Conservation (phyloP, 495 filamentous ascomycete genomes). For the Hypoxylon fragiforme region DNA sequence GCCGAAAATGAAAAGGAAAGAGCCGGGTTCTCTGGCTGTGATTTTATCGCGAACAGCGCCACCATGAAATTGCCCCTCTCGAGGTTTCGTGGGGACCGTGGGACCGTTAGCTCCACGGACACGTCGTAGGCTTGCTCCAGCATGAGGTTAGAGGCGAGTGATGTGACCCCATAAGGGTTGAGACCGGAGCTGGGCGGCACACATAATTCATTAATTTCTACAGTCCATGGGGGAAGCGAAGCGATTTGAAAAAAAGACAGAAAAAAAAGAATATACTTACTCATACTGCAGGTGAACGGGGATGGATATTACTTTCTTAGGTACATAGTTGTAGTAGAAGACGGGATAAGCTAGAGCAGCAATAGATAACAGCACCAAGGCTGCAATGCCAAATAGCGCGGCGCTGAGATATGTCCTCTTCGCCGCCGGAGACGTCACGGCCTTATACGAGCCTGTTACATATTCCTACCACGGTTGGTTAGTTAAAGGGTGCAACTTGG, state of each 20-base stretch:
- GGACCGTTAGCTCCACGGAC: slow-evolving; percentile 59
- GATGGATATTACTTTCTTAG: slow-evolving; percentile 64
- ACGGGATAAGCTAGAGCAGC: slow-evolving; percentile 69
- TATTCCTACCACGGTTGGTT: slow-evolving; percentile 22
- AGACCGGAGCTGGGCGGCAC: slow-evolving; percentile 39
- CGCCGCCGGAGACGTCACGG: slow-evolving; percentile 66
- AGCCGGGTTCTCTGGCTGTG: slow-evolving; percentile 38
- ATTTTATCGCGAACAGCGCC: slow-evolving; percentile 57
- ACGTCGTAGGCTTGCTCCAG: slow-evolving; percentile 66
- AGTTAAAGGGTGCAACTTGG: neutral
- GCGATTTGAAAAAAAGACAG: neutral
- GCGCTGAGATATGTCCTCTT: slow-evolving; percentile 72
- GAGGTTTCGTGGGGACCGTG: slow-evolving; percentile 62
- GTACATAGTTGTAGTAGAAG: slow-evolving; percentile 84
- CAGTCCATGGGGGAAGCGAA: neutral
- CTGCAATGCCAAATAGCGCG: slow-evolving; percentile 63
- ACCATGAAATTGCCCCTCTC: slow-evolving; percentile 90
- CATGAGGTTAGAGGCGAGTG: slow-evolving; percentile 50
- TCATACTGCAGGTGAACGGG: slow-evolving; percentile 82
- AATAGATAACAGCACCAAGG: slow-evolving; percentile 61
- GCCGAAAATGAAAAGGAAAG: slow-evolving; percentile 10
- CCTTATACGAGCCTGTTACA: slow-evolving; percentile 47
- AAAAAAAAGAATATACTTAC: slow-evolving; percentile 45
- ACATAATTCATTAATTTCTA: slow-evolving; percentile 2
- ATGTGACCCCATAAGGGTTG: slow-evolving; percentile 58